Base-by-base conservation (phyloP, 129 eudicot genomes). In the Tanacetum coccineum region DNA sequence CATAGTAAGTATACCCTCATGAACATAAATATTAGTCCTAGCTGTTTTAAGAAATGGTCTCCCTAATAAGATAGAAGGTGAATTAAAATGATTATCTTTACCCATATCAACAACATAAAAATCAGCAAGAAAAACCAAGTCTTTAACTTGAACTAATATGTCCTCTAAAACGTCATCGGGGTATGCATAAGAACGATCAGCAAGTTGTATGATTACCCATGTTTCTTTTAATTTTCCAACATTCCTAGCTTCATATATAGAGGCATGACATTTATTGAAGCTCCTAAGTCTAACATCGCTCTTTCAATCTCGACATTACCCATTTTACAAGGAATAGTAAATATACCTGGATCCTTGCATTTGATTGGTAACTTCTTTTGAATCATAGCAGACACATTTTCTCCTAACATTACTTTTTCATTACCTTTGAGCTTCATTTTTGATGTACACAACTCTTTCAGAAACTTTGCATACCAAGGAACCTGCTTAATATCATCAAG, bases 311-410 rank as follows among this genome's bases (percentile, higher is more conserved):
- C 45, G 22, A 56, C 0, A 9, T 59, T 59, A 3, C 59, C 75
- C 2, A 70, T 6, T 47, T 30, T 58, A 7, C 57, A 70, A 1
- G 57, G 66, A 5, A 36, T 45, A 13, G 57, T 70, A 14, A 70
- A 70, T n/a, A 59, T 25, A 59, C 74, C 57, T 3, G 74, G 47
- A 70, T 70, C 56, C 40, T 17, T 25, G 49, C 57, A 70, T n/a
- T 57, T 70, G 1, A 13, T 25, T 1, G 66, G 74, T 0, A 57
- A 11, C 13, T 28, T 21, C 19, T 25, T 57, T 70, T 70, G 74
- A 17, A 68, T 13, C 51, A 55, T 18, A 0, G 54, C 21, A 1
- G 64, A 54, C 1, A 68, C 36, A 68, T 68, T 68, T 15, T 68
- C 51, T 13, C 51, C 62, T 13, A 54, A 0, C 5, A 7, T 2